These are phyloP conservation scores for Aegilops umbellulata DNA, from an alignment of 176 grass and related monocot genomes.

Conservation along the genomic window DNA sequence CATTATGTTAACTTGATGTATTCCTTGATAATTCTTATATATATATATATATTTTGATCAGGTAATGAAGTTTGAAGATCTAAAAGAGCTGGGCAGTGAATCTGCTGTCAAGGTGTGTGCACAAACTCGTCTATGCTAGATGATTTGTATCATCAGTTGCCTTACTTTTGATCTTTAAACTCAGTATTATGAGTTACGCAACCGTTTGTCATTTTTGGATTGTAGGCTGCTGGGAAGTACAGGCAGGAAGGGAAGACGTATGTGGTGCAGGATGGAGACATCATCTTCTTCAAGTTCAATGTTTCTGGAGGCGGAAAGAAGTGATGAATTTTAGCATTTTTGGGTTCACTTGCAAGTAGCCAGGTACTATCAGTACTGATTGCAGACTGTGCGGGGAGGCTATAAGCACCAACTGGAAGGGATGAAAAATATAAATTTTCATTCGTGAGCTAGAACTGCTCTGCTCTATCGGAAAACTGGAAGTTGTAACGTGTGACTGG, in stretches of 20 bases:
- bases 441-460: background rate
- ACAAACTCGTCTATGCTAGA: background rate
- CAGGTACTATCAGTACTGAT: background rate
- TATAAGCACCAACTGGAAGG: background rate
- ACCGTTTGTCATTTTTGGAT: background rate
- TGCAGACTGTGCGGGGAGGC: background rate
- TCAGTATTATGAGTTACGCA: background rate
- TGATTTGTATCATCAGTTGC: background rate
- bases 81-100: constrained; percentile 89
- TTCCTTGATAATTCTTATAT: constrained; percentile 11
- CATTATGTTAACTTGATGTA: background rate
- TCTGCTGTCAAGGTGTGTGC: constrained; percentile 85
- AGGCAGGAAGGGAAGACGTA: constrained; percentile 97
- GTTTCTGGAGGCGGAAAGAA: constrained; percentile 97
- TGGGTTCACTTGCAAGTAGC: constrained; percentile 3
- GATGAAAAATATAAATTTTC: background rate
- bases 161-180: background rate
- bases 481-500: too few relatives aligned
- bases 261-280: constrained; percentile 92
- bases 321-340: constrained; percentile 42
- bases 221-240: constrained; percentile 96
- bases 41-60: constrained; percentile 31
- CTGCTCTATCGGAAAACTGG: too few relatives aligned
- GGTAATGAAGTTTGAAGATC: constrained; percentile 99
- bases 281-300: constrained; percentile 99